Evolutionary conservation across 441 rosid genomes (phyloP).

Genomic region (Sinapis alba): DNA sequence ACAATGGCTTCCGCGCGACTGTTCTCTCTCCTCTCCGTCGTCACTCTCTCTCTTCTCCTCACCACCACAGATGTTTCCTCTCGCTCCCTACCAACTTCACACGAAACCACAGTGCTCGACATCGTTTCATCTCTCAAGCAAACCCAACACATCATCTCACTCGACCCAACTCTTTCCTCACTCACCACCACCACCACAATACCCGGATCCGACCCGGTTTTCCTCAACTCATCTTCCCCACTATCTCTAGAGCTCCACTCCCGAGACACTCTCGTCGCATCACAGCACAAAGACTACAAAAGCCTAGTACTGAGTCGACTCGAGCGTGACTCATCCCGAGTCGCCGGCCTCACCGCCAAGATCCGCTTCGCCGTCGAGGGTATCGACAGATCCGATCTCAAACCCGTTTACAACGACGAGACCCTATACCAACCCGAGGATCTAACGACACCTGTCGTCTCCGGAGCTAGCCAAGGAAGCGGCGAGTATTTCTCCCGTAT

Average conservation of each 20-base stretch:
- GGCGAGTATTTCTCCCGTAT: constrained; percentile 66
- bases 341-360: constrained; percentile 46
- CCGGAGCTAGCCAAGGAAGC: constrained; percentile 63
- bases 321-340: constrained; percentile 75
- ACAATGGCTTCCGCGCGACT: constrained; percentile 20
- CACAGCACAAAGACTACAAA: constrained; percentile 55
- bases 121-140: constrained; percentile 55
- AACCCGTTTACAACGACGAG: constrained; percentile 40
- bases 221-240: constrained; percentile 42
- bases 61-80: constrained; percentile 33
- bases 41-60: constrained; percentile 23
- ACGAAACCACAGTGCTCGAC: constrained; percentile 45
- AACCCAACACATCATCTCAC: constrained; percentile 52
- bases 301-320: constrained; percentile 61
- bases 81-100: constrained; percentile 35
- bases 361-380: constrained; percentile 50
- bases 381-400: constrained; percentile 49
- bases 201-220: constrained; percentile 26
- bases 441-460: constrained; percentile 57
- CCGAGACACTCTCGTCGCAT: constrained; percentile 51
- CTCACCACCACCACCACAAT: not conserved
- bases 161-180: constrained; percentile 43
- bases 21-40: constrained; percentile 29
- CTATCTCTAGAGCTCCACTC: constrained; percentile 60
- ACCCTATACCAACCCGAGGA: constrained; percentile 49